A percentile compares a stretch with the other conserved stretches of the same genome.
These are phyloP conservation scores for Coemansia sp. DNA, from an alignment of 192 early-diverging fungal genomes.

Conservation along the genomic window DNA sequence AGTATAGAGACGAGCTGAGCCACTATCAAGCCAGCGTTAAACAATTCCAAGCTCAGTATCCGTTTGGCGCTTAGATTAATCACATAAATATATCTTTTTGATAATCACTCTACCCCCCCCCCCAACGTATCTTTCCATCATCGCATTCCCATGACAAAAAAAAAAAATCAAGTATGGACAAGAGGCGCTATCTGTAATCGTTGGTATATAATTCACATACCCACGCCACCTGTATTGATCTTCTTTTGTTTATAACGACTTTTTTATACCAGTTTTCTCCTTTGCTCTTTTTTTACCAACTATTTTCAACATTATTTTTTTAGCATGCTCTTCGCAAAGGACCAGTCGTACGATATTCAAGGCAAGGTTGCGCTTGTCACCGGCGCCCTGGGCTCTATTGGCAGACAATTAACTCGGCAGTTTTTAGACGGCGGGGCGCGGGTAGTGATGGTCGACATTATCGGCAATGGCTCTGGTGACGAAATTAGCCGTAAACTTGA, in stretches of 20 bases:
- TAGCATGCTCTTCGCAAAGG: conserved; percentile 2
- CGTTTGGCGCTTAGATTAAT: neutral
- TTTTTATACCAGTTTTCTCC: too few relatives aligned
- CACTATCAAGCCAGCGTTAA: conserved; percentile 17
- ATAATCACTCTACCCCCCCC: neutral
- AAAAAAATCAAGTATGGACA: neutral
- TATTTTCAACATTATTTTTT: neutral
- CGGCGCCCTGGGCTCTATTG: conserved; percentile 25
- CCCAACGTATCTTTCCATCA: neutral
- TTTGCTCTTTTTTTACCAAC: neutral
- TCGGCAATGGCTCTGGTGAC: conserved; percentile 8
- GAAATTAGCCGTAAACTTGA: neutral
- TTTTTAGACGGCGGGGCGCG: conserved; percentile 9
- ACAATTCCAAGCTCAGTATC: neutral
- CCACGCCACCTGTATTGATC: neutral
- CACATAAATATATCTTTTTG: neutral
- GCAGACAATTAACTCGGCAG: conserved; percentile 8
- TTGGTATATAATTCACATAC: too few relatives aligned
- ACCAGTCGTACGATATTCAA: neutral
- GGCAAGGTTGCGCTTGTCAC: conserved; percentile 33
- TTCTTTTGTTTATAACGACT: too few relatives aligned
- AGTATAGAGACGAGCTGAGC: conserved; percentile 16
- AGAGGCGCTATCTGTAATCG: neutral
- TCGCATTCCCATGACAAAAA: neutral
- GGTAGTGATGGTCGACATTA: conserved; percentile 22